These are phyloP conservation scores for Globisporangium solare DNA, from an alignment of 352 stramenopile species.

Conservation along the genomic window DNA sequence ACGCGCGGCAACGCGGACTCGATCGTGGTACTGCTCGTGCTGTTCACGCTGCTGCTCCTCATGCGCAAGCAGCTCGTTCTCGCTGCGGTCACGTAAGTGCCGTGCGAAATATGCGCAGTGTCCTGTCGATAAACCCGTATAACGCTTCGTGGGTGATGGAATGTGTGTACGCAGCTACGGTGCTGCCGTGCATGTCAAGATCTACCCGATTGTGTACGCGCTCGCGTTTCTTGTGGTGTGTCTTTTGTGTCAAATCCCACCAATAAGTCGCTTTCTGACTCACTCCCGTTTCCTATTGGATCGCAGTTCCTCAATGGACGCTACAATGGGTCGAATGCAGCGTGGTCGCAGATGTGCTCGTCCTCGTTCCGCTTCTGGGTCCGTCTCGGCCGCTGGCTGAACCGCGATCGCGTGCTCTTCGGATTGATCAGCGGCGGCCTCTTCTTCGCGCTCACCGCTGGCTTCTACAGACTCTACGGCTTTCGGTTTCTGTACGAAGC, in stretches of 20 bases:
- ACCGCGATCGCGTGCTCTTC: slow-evolving; percentile 86
- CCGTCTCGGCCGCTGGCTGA: slow-evolving; percentile 46
- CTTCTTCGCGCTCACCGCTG: slow-evolving; percentile 80
- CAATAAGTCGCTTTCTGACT: neutral
- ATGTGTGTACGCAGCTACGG: slow-evolving; percentile 69
- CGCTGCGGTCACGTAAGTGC: slow-evolving; percentile 50
- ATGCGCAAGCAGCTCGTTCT: slow-evolving; percentile 77
- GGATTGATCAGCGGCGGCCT: slow-evolving; percentile 79
- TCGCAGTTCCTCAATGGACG: slow-evolving; percentile 68
- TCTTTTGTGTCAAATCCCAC: neutral
- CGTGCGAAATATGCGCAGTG: slow-evolving; percentile 7
- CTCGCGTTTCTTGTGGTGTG: slow-evolving; percentile 83
- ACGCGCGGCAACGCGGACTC: slow-evolving; percentile 97
- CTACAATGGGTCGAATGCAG: slow-evolving; percentile 42
- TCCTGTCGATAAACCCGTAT: too few relatives aligned
- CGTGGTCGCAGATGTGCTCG: slow-evolving; percentile 40
- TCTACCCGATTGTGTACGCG: slow-evolving; percentile 98
- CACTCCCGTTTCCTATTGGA: neutral
- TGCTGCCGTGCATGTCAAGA: slow-evolving; percentile 96
- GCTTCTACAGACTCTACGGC: slow-evolving; percentile 88
- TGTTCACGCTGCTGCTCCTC: slow-evolving; percentile 87
- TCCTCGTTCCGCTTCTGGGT: slow-evolving; percentile 51
- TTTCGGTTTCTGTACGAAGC: slow-evolving; percentile 93
- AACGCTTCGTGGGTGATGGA: neutral
- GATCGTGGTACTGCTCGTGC: slow-evolving; percentile 91